phyloP scores from a whole-genome alignment of 176 grass and related monocot species.

The Zizania latifolia region DNA sequence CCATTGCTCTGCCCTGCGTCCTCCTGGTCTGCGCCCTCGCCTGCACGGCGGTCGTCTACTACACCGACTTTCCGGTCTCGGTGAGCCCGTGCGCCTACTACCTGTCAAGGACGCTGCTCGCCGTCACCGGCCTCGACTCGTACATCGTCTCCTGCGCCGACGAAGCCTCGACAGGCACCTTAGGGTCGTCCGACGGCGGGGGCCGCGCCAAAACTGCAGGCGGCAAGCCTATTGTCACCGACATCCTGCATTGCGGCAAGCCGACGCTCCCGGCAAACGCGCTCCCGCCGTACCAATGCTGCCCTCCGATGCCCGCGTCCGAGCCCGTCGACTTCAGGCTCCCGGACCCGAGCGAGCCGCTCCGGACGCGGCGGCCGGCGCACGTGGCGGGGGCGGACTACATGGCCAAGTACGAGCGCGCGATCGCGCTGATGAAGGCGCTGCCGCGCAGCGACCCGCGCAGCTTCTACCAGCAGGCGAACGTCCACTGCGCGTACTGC shows the following conservation, averaged over 20 bases:
- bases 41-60: not conserved
- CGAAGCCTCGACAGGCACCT: not conserved
- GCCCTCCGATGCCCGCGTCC: not conserved
- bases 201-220: not conserved
- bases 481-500: constrained; percentile 74
- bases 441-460: constrained; percentile 18
- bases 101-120: constrained; percentile 4
- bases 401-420: constrained; percentile 52
- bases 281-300: constrained; percentile 30
- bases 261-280: not conserved
- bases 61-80: not conserved
- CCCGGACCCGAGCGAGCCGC: constrained; percentile 18
- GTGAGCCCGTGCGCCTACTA: not conserved
- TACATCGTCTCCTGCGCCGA: constrained; percentile 11
- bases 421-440: constrained; percentile 43
- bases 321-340: constrained; percentile 23
- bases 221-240: constrained; percentile 18
- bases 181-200: not conserved
- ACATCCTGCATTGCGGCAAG: not conserved
- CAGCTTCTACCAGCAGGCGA: constrained; percentile 62
- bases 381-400: constrained; percentile 26
- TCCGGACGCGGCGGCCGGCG: constrained; percentile 28
- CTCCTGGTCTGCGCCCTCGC: not conserved
- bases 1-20: not conserved
- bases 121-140: constrained; percentile 14